Base-by-base conservation (phyloP, 305 asterid species). In the Lippia alba region DNA sequence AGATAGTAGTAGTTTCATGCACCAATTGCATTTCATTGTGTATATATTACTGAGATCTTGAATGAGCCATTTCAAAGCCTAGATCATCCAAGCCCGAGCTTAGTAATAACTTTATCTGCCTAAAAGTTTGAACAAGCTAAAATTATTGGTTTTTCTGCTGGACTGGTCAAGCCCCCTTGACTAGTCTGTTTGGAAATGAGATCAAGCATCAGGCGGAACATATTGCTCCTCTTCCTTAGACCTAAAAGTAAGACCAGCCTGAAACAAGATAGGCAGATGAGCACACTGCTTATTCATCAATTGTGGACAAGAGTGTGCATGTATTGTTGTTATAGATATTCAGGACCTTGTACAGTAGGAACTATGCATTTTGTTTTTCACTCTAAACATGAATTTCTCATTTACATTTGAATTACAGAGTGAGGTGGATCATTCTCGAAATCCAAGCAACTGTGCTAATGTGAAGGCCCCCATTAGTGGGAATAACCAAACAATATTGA, bases 391-490 rank as follows among this genome's bases (percentile, higher is more conserved):
- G 57, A 61, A 64, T 55, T 24, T 71, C 63, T 53, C 2, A 18
- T 59, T 65, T 61, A 32, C 60, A 16, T 76, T 62, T 59, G 7
- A 56, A 61, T 81, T 66, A 46, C 94, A 91, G 97, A 84, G 90
- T 81, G 97, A 89, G 71, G 76, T 83, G 19, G 96, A 84, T 72
- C 84, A 69, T 82, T 82, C 83, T 69, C 90, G 49, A 66, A 83
- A 66, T 69, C 72, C 83, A 66, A 78, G 80, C 71, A 76, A 66
- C 67, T 81, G 51, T 55, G 73, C 65, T 72, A 79, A 63, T 54
- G 71, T 56, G 49, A 86, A 81, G 80, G 74, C 76, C 49, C 82
- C 71, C 46, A 66, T 54, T 62, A 80, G 64, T 73, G 79, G 82
- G 77, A 81, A 81, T 39, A 59, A 60, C 63, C 87, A 67, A 48